phyloP scores from a whole-genome alignment of 2,329 filamentous ascomycete genomes.

The Trichophyton mentagrophytes region DNA sequence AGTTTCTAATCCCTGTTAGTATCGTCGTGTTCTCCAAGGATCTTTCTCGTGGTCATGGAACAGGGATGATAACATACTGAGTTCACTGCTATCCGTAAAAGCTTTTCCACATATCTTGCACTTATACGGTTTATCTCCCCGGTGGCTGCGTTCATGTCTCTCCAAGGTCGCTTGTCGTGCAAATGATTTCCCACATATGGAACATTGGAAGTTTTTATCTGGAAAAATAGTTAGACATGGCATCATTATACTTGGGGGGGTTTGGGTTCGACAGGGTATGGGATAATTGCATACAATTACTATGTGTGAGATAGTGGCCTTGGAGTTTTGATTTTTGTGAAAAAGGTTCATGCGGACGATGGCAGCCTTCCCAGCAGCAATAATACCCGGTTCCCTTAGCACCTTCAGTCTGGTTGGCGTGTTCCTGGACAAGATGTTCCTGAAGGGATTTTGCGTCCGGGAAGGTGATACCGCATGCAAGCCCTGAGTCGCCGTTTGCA shows the following conservation, averaged over 20 bases:
- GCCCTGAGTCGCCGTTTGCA: slow-evolving; percentile 9
- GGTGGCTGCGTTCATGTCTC: slow-evolving; percentile 33
- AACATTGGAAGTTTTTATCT: slow-evolving; percentile 33
- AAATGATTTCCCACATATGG: slow-evolving; percentile 31
- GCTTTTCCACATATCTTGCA: slow-evolving; percentile 31
- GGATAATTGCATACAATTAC: slow-evolving; percentile 25
- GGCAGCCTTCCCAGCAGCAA: slow-evolving; percentile 33
- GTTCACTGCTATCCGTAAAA: slow-evolving; percentile 34
- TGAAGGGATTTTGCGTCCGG: slow-evolving; percentile 26
- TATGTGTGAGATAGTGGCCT: slow-evolving; percentile 34
- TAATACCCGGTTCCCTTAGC: slow-evolving; percentile 32
- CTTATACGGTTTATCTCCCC: slow-evolving; percentile 32
- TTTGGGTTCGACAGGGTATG: background rate
- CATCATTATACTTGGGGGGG: background rate
- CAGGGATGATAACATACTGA: slow-evolving; percentile 21
- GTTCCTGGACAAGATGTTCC: slow-evolving; percentile 27
- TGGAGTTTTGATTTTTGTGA: slow-evolving; percentile 36
- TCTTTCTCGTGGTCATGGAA: background rate
- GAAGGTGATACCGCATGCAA: slow-evolving; percentile 27
- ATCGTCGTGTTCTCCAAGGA: background rate
- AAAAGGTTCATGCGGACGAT: slow-evolving; percentile 32
- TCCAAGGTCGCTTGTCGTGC: slow-evolving; percentile 33
- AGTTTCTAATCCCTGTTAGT: slow-evolving; percentile 27
- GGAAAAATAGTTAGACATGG: background rate
- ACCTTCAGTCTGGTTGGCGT: slow-evolving; percentile 28